Evolutionary conservation across 116 monocot species (phyloP).

Genomic region (Thalassia testudinum): DNA sequence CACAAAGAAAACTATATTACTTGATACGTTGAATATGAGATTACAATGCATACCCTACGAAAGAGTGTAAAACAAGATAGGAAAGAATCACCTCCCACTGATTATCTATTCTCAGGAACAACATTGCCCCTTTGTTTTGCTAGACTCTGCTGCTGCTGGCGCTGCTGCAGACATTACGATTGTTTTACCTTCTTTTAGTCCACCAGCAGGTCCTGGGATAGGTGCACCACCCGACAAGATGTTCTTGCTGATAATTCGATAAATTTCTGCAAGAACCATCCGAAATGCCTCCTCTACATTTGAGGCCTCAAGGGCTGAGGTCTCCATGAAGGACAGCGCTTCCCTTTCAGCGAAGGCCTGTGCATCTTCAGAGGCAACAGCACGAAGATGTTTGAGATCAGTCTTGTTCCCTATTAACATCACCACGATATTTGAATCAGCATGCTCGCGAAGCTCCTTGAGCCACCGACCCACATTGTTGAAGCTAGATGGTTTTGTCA

Average conservation of each 20-base stretch:
- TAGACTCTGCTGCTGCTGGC: conserved; percentile 13
- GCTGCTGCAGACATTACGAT: conserved; percentile 16
- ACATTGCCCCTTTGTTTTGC: conserved; percentile 17
- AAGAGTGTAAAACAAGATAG: too few species aligned
- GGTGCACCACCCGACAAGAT: conserved; percentile 15
- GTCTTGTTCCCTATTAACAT: conserved; percentile 54
- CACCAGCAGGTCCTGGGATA: conserved; percentile 6
- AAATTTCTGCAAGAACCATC: conserved; percentile 32
- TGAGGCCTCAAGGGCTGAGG: conserved; percentile 44
- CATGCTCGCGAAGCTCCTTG: conserved; percentile 36
- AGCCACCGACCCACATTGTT: conserved; percentile 33
- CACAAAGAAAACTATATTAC: too few species aligned
- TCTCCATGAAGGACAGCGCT: conserved; percentile 43
- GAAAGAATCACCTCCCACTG: too few species aligned
- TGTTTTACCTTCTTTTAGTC: conserved; percentile 37
- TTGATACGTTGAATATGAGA: too few species aligned
- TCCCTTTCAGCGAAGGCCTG: conserved; percentile 47
- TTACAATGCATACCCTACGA: too few species aligned
- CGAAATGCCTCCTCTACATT: conserved; percentile 54
- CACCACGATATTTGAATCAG: conserved; percentile 45
- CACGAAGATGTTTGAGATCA: conserved; percentile 44
- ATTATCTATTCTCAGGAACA: conserved; percentile 25
- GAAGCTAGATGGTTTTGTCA: conserved; percentile 29
- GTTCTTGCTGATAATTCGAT: conserved; percentile 35
- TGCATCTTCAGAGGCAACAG: conserved; percentile 31